Base-by-base conservation (phyloP, 345 rosid species). In the Kandelia obovata region DNA sequence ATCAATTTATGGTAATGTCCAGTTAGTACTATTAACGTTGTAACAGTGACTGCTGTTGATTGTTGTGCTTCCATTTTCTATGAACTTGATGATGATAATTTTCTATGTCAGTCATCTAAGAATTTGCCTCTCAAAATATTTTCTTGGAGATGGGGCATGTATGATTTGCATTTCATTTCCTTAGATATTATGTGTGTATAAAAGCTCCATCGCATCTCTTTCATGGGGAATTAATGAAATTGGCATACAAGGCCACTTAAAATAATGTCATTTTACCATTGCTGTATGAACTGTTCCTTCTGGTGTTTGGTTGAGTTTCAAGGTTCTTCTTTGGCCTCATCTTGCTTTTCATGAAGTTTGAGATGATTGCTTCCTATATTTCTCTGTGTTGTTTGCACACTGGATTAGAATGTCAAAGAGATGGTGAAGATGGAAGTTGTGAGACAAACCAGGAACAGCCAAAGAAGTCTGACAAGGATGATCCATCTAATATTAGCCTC, bases 1-100 rank as follows among this genome's bases (percentile, higher is more conserved):
- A 64, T 76, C 68, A 67, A 74, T 80, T 73, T 19, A 83, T 78
- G 95, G 95, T 86, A 89, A 75, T 83, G 80, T 68, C 78, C 43
- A 75, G 69, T 83, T 76, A 73, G 77, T 79, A 73, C 39, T 55
- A 75, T 70, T 71, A 68, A 70, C 46, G 31, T 60, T 70, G 30
- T 6, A 56, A 43, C 19, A 43, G 16, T 35, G 30, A 7, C 28
- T 26, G 17, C 51, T 60, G 57, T 61, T 47, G 59, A 16, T 70
- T 68, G 66, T 47, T 23, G 46, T 67, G 17, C 58, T 66, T 58
- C 56, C 39, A 35, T 49, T 70, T 64, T 59, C 49, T 26, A 35
- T 58, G 43, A 34, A 20, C 58, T 39, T 58, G 20, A 35, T 52
- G 25, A 25, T 20, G 39, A 26, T 37, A n/a, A 26, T 56, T 57